Conservation (phyloP, 768 basidiomycete genomes). For the Leccinum rimulosum region DNA sequence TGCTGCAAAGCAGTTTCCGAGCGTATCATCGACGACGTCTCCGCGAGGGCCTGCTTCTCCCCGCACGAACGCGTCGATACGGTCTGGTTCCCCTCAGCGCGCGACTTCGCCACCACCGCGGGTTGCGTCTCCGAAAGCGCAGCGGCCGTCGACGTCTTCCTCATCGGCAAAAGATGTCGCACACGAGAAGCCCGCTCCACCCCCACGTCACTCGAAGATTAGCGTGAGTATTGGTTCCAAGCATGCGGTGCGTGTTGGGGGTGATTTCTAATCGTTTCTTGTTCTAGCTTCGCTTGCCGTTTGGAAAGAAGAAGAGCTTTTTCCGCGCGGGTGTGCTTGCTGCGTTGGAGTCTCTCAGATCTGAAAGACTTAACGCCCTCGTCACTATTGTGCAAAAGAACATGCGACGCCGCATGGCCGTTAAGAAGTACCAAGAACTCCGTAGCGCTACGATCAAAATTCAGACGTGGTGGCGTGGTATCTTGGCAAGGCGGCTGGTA, state of each 20-base stretch:
- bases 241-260: neutral
- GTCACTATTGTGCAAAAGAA: conserved; percentile 98
- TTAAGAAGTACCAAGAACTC: conserved; percentile 72
- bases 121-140: conserved; percentile 50
- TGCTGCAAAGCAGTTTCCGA: conserved; percentile 33
- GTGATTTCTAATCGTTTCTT: conserved; percentile 9
- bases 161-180: conserved; percentile 50
- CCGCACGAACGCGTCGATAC: conserved; percentile 27
- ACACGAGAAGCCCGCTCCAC: conserved; percentile 54
- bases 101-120: conserved; percentile 50
- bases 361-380: conserved; percentile 83
- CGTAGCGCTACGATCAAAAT: conserved; percentile 77
- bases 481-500: conserved; percentile 70
- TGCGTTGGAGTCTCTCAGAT: conserved; percentile 86
- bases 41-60: conserved; percentile 35
- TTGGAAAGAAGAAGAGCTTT: conserved; percentile 82
- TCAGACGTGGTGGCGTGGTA: conserved; percentile 94
- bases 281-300: conserved; percentile 67
- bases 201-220: conserved; percentile 64
- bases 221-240: conserved; percentile 53
- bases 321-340: conserved; percentile 99
- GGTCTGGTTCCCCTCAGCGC: conserved; percentile 43
- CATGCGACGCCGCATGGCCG: conserved; percentile 81
- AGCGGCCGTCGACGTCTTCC: conserved; percentile 56
- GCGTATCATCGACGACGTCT: conserved; percentile 40